phyloP scores from a whole-genome alignment of 805 yeast species.

The Vanderwaltozyma tropicalis region DNA sequence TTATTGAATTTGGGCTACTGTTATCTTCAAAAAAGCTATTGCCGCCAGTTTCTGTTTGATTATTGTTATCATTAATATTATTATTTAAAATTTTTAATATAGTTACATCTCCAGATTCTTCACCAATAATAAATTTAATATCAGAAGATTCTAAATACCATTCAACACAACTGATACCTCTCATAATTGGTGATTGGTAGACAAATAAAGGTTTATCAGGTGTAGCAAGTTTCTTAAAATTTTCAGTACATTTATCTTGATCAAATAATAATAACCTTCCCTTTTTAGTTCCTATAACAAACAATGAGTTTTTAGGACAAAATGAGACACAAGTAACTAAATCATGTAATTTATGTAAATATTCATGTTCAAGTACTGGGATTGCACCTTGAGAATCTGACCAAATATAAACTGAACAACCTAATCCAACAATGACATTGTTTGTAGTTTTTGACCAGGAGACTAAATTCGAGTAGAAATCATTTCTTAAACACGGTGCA shows the following conservation, averaged over 20 bases:
- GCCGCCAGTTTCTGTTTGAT: neutral
- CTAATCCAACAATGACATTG: slow-evolving; percentile 58
- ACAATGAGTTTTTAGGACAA: slow-evolving; percentile 34
- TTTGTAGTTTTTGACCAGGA: slow-evolving; percentile 53
- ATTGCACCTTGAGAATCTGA: slow-evolving; percentile 38
- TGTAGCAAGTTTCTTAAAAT: slow-evolving; percentile 3
- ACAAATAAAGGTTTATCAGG: slow-evolving; percentile 11
- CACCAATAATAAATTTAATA: slow-evolving; percentile 47
- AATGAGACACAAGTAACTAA: slow-evolving; percentile 49
- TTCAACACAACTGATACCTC: slow-evolving; percentile 44
- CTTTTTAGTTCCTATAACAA: slow-evolving; percentile 47
- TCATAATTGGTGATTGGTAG: slow-evolving; percentile 20
- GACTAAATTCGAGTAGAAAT: slow-evolving; percentile 65
- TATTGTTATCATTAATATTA: too few relatives aligned
- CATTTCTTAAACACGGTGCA: slow-evolving; percentile 66
- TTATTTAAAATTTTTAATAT: slow-evolving; percentile 29
- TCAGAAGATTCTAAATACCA: slow-evolving; percentile 38
- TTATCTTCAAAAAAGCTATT: neutral
- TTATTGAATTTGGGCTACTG: neutral
- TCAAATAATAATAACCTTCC: slow-evolving; percentile 44
- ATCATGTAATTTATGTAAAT: slow-evolving; percentile 26
- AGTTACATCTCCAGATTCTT: slow-evolving; percentile 50
- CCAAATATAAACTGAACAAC: slow-evolving; percentile 53
- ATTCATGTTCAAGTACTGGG: slow-evolving; percentile 32
- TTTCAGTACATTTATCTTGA: slow-evolving; percentile 21